phyloP scores from a whole-genome alignment of 805 yeast genomes.

The Isabelozyma heimii region DNA sequence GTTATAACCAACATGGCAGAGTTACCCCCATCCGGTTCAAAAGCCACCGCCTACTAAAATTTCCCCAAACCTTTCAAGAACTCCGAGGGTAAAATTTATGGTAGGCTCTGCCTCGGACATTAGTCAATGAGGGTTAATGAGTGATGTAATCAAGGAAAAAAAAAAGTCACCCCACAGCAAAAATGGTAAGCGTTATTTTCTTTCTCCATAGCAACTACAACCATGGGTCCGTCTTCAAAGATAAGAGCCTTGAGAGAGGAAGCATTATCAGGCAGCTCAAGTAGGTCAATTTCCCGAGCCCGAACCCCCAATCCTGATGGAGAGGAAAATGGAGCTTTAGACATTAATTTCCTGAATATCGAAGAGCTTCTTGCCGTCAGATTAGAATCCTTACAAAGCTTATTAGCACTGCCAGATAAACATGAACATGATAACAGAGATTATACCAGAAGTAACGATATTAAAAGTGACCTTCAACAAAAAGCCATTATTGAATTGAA shows the following conservation, averaged over 20 bases:
- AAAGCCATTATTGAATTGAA: constrained; percentile 28
- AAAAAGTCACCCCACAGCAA: background rate
- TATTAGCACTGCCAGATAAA: constrained; percentile 7
- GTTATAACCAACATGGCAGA: too few species aligned
- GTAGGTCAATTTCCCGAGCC: constrained; percentile 30
- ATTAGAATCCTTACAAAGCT: constrained; percentile 26
- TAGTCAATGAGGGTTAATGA: background rate
- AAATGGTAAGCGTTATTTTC: background rate
- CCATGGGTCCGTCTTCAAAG: background rate
- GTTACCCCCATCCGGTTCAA: too few species aligned
- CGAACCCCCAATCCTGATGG: constrained; percentile 35
- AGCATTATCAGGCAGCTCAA: constrained; percentile 24
- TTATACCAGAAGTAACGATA: constrained; percentile 7
- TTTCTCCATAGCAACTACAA: background rate
- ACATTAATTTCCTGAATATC: constrained; percentile 30
- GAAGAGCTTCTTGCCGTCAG: constrained; percentile 33
- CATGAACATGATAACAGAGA: constrained; percentile 5
- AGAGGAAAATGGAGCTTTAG: constrained; percentile 35
- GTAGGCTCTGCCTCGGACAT: background rate
- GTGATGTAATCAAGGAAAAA: background rate
- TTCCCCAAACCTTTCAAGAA: too few species aligned
- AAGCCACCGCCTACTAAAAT: too few species aligned
- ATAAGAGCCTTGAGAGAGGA: constrained; percentile 10
- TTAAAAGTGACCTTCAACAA: constrained; percentile 19
- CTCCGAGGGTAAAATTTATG: too few species aligned